phyloP scores from a whole-genome alignment of 805 yeast species.

The Diddensiella caesifluorescens region DNA sequence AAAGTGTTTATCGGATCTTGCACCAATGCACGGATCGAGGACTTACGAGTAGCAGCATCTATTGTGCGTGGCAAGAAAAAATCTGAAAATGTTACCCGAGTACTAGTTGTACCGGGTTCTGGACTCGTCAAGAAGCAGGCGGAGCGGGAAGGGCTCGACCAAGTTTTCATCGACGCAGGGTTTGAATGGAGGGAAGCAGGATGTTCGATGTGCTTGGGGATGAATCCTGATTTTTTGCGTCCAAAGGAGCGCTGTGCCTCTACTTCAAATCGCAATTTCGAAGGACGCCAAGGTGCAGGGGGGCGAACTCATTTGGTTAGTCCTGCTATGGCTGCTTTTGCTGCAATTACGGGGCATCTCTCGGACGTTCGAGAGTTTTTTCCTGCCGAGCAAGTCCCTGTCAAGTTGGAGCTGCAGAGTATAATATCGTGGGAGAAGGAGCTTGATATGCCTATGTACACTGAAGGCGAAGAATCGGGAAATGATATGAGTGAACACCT shows the following conservation, averaged over 20 bases:
- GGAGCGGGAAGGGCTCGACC: conserved; percentile 88
- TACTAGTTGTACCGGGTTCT: conserved; percentile 94
- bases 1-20: conserved; percentile 97
- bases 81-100: conserved; percentile 67
- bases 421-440: neutral
- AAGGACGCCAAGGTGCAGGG: conserved; percentile 96
- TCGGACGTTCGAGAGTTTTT: conserved; percentile 81
- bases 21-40: conserved; percentile 96
- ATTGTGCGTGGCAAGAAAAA: conserved; percentile 85
- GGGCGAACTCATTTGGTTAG: conserved; percentile 97
- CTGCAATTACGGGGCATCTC: conserved; percentile 85
- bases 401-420: conserved; percentile 23
- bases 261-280: conserved; percentile 95
- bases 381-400: conserved; percentile 28
- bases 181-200: conserved; percentile 99
- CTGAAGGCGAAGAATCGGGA: too few species aligned
- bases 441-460: too few species aligned
- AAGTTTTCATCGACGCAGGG: conserved; percentile 83
- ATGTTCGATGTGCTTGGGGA: conserved; percentile 98
- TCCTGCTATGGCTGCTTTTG: conserved; percentile 99
- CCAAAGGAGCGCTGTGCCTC: conserved; percentile 98
- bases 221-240: conserved; percentile 93
- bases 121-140: conserved; percentile 91
- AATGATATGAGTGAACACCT: too few species aligned
- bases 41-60: conserved; percentile 87